Conservation (phyloP, 345 rosid species). For the Populus pruinosa region DNA sequence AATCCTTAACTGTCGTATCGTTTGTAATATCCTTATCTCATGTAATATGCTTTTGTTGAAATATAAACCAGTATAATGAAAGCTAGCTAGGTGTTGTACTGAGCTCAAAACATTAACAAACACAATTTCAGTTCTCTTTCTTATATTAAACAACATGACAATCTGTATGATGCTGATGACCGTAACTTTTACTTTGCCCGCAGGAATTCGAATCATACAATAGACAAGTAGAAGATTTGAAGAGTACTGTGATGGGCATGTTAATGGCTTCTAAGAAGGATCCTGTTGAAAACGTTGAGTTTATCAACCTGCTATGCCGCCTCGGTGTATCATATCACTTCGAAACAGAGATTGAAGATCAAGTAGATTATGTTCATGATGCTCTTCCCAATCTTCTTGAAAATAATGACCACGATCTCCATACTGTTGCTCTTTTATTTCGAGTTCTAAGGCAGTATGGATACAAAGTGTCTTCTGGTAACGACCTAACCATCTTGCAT, state of each 20-base stretch:
- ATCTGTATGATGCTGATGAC: too few species aligned
- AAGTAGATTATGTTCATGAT: background rate
- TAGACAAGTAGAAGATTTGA: background rate
- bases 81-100: too few species aligned
- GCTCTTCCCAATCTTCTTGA: background rate
- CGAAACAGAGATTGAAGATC: background rate
- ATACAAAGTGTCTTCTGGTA: background rate
- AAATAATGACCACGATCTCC: background rate
- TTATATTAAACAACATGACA: too few species aligned
- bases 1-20: too few species aligned
- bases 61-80: too few species aligned
- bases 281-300: background rate
- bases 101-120: too few species aligned
- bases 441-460: conserved; percentile 3
- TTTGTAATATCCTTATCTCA: too few species aligned
- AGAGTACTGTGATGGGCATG: background rate
- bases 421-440: background rate
- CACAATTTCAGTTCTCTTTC: too few species aligned
- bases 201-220: background rate
- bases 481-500: background rate
- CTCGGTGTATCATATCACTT: conserved; percentile 7
- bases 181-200: too few species aligned
- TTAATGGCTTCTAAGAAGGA: background rate
- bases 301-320: conserved; percentile 3
- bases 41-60: too few species aligned